These are phyloP conservation scores for Globisporangium nunn DNA, from an alignment of 352 stramenopile genomes.

Conservation along the genomic window DNA sequence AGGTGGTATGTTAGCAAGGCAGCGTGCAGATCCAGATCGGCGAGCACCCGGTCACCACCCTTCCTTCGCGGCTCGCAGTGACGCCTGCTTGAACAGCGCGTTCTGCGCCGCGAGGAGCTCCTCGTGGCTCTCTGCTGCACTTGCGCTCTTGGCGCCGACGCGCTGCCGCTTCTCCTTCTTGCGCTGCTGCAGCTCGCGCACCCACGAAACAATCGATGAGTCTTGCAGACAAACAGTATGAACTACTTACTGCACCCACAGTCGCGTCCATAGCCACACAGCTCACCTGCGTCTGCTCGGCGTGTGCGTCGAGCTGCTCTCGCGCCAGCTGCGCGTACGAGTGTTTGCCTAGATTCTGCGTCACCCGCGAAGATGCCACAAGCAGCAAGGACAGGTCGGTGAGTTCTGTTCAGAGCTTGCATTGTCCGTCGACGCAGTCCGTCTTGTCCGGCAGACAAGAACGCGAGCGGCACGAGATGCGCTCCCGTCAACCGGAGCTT, in stretches of 20 bases:
- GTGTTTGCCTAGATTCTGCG: constrained; percentile 1
- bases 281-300: constrained; percentile 2
- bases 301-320: constrained; percentile 1
- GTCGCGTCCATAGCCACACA: not conserved
- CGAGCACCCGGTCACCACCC: constrained; percentile 30
- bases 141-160: constrained; percentile 25
- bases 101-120: constrained; percentile 68
- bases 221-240: no score
- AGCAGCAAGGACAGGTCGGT: not conserved
- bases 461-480: not conserved
- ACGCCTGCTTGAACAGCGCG: constrained; percentile 66
- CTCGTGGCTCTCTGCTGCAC: constrained; percentile 30
- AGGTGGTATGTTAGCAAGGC: not conserved
- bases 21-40: not conserved
- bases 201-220: not conserved
- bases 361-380: not conserved
- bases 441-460: not conserved
- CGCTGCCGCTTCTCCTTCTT: constrained; percentile 35
- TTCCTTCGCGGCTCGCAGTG: constrained; percentile 43
- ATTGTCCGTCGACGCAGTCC: not conserved
- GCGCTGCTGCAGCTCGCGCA: not conserved
- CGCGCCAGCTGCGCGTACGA: constrained; percentile 1
- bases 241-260: no score
- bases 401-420: not conserved
- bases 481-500: no score